phyloP scores from a whole-genome alignment of 106 monocot species.

The Acorus calamus region DNA sequence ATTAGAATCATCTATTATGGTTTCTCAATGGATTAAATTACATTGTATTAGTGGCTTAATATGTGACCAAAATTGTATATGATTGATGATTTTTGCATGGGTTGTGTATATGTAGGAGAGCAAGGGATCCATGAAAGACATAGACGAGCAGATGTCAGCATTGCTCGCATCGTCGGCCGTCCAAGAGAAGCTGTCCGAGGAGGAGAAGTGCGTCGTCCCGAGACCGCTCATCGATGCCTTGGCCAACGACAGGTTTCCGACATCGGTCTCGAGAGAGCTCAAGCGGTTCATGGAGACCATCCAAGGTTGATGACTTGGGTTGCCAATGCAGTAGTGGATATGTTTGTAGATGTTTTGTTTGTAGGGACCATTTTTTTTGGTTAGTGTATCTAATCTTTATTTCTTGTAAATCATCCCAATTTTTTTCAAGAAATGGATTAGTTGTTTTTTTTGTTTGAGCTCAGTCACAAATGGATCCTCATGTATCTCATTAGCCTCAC shows the following conservation, averaged over 20 bases:
- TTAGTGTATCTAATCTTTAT: too few relatives aligned
- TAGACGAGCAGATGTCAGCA: conserved; percentile 8
- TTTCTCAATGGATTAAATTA: not conserved
- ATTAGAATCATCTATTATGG: too few relatives aligned
- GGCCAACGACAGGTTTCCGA: conserved; percentile 21
- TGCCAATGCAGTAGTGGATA: too few relatives aligned
- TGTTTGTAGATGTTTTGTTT: too few relatives aligned
- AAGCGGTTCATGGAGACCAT: conserved; percentile 16
- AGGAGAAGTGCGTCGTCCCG: conserved; percentile 42
- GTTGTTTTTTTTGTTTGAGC: too few relatives aligned
- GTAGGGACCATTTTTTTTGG: too few relatives aligned
- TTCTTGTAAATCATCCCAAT: too few relatives aligned
- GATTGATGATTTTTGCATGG: not conserved
- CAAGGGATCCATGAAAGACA: not conserved
- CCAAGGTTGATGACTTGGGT: too few relatives aligned
- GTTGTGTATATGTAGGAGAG: not conserved
- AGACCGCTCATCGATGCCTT: conserved; percentile 16
- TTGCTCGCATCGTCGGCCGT: conserved; percentile 19
- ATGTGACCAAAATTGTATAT: not conserved
- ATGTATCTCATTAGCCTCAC: too few relatives aligned
- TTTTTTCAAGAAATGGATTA: too few relatives aligned
- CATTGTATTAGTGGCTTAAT: not conserved
- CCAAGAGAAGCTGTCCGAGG: conserved; percentile 33
- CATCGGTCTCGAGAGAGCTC: conserved; percentile 26
- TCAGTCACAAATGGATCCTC: too few relatives aligned